Evolutionary conservation across 2,329 filamentous ascomycete genomes (phyloP).

Genomic region (Balansia obtecta): DNA sequence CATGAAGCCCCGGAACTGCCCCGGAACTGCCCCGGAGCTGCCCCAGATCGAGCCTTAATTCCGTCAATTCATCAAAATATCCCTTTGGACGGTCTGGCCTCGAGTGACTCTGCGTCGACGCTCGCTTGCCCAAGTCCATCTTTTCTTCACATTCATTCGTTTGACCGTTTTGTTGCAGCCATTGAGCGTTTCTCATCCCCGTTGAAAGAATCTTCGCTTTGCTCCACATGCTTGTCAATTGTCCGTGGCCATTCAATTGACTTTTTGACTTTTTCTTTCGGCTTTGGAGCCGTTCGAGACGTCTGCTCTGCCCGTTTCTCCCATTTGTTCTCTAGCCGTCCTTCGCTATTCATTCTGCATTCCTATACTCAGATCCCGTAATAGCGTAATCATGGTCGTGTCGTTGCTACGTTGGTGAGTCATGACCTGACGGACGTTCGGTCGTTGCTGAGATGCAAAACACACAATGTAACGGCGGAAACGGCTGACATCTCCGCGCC

Average conservation of each 20-base stretch:
- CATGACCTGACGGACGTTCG: not conserved
- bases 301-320: not conserved
- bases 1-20: too few species aligned
- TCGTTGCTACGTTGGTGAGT: slow-evolving; percentile 20
- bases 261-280: not conserved
- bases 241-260: not conserved
- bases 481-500: slow-evolving; percentile 8
- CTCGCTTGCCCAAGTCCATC: not conserved
- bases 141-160: not conserved
- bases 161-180: not conserved
- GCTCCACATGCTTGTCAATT: not conserved
- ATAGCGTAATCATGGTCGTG: slow-evolving; percentile 7
- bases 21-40: too few species aligned
- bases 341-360: not conserved
- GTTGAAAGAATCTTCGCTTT: not conserved
- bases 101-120: not conserved
- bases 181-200: not conserved
- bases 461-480: not conserved
- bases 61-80: too few species aligned
- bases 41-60: too few species aligned
- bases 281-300: not conserved
- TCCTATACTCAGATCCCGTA: not conserved
- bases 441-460: not conserved
- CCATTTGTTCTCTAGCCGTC: not conserved
- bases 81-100: not conserved